Evolutionary conservation across 306 rosid genomes (phyloP).

Genomic region (Abrus pulchellus): DNA sequence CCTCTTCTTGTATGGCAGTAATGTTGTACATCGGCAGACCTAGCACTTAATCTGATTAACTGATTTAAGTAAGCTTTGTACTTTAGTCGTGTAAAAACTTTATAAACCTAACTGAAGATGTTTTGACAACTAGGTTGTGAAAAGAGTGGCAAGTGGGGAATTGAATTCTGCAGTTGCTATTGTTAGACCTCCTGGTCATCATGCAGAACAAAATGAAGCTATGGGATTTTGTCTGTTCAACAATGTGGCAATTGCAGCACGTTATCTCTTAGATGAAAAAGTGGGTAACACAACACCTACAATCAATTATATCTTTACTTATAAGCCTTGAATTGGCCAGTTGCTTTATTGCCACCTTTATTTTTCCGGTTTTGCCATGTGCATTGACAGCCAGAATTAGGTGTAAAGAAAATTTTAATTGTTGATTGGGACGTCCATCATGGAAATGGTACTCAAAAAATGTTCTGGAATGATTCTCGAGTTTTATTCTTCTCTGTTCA

Average conservation of each 20-base stretch:
- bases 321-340: slow-evolving; percentile 1
- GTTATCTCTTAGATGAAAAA: slow-evolving; percentile 71
- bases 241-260: slow-evolving; percentile 88
- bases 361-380: slow-evolving; percentile 37
- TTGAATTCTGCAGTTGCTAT: slow-evolving; percentile 84
- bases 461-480: slow-evolving; percentile 85
- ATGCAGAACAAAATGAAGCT: slow-evolving; percentile 83
- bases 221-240: slow-evolving; percentile 97
- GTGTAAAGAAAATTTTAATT: slow-evolving; percentile 75
- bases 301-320: slow-evolving; percentile 4
- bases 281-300: slow-evolving; percentile 55
- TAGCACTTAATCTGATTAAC: slow-evolving; percentile 10
- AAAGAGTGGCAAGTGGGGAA: slow-evolving; percentile 86
- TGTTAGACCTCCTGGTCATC: slow-evolving; percentile 99
- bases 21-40: neutral
- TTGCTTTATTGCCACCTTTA: slow-evolving; percentile 38
- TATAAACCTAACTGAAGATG: slow-evolving; percentile 41
- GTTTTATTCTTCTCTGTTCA: slow-evolving; percentile 97
- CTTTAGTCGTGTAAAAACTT: neutral
- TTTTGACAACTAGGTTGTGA: slow-evolving; percentile 62
- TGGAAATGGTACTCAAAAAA: slow-evolving; percentile 96
- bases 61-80: neutral
- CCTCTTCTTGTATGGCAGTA: slow-evolving; percentile 1
- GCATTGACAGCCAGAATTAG: slow-evolving; percentile 80
- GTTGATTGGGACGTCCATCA: slow-evolving; percentile 99